Evolutionary conservation across 345 rosid genomes (phyloP).

Genomic region (Microthlaspi erraticum): DNA sequence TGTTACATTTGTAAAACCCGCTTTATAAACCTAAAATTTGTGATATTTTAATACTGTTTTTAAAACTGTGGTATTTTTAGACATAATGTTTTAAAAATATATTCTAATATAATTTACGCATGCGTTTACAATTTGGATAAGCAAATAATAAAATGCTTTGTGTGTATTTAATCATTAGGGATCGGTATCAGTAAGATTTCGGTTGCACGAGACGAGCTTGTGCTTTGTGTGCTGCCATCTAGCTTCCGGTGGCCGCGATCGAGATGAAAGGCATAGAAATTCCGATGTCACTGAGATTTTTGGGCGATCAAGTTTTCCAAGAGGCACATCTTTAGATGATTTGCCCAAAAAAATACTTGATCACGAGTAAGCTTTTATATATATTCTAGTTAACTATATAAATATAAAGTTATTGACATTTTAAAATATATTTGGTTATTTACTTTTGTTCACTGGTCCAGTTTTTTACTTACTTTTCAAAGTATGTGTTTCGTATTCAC

Average conservation of each 20-base stretch:
- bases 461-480: not conserved
- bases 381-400: not conserved
- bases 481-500: not conserved
- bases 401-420: not conserved
- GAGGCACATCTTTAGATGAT: slow-evolving; percentile 51
- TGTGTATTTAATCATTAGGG: slow-evolving; percentile 54
- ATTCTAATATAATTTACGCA: not conserved
- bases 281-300: slow-evolving; percentile 66
- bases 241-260: slow-evolving; percentile 84
- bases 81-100: no score
- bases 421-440: slow-evolving; percentile 3
- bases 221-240: slow-evolving; percentile 83
- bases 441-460: not conserved
- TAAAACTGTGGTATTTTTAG: not conserved
- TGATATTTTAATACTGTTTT: not conserved
- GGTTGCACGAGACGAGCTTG: slow-evolving; percentile 70
- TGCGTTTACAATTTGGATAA: not conserved
- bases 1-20: not conserved
- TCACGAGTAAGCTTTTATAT: slow-evolving; percentile 65
- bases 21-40: not conserved
- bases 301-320: slow-evolving; percentile 66
- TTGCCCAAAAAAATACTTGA: slow-evolving; percentile 71
- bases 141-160: not conserved
- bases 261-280: slow-evolving; percentile 72
- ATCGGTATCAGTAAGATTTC: slow-evolving; percentile 76